phyloP scores from a whole-genome alignment of 768 basidiomycete genomes.

The Fomitopsis pulvina region DNA sequence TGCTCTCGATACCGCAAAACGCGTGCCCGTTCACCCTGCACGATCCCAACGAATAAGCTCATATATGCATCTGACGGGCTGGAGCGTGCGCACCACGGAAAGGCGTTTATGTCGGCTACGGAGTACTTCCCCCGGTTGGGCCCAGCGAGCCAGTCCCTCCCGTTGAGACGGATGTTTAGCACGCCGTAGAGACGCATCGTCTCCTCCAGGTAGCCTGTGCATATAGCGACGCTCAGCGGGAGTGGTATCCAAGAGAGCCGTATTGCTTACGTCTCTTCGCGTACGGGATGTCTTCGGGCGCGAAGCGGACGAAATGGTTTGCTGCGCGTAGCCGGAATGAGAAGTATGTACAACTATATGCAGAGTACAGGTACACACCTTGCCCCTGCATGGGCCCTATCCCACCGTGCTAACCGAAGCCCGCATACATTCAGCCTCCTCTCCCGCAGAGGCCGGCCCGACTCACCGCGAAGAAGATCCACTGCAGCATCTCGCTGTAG shows the following conservation, averaged over 20 bases:
- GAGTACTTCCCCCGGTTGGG: slow-evolving; percentile 60
- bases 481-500: slow-evolving; percentile 69
- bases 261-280: slow-evolving; percentile 49
- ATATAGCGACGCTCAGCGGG: slow-evolving; percentile 13
- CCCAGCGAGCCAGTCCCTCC: slow-evolving; percentile 74
- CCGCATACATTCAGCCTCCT: neutral
- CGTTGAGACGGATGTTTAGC: slow-evolving; percentile 62
- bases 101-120: slow-evolving; percentile 66
- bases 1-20: slow-evolving; percentile 42
- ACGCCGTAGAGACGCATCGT: slow-evolving; percentile 77
- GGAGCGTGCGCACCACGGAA: slow-evolving; percentile 41
- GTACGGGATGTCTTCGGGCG: slow-evolving; percentile 64
- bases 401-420: slow-evolving; percentile 54
- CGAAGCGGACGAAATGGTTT: slow-evolving; percentile 58
- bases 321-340: slow-evolving; percentile 16
- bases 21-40: slow-evolving; percentile 35
- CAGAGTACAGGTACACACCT: slow-evolving; percentile 20
- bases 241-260: neutral
- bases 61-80: neutral
- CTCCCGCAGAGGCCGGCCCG: neutral
- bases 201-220: slow-evolving; percentile 69
- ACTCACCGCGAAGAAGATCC: slow-evolving; percentile 76
- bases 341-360: neutral
- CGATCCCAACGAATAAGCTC: neutral
- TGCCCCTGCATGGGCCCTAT: slow-evolving; percentile 83